Evolutionary conservation across 441 rosid genomes (phyloP), one percentile per base, ranked within the genome.

Genomic region (Aquilaria agallochum): DNA sequence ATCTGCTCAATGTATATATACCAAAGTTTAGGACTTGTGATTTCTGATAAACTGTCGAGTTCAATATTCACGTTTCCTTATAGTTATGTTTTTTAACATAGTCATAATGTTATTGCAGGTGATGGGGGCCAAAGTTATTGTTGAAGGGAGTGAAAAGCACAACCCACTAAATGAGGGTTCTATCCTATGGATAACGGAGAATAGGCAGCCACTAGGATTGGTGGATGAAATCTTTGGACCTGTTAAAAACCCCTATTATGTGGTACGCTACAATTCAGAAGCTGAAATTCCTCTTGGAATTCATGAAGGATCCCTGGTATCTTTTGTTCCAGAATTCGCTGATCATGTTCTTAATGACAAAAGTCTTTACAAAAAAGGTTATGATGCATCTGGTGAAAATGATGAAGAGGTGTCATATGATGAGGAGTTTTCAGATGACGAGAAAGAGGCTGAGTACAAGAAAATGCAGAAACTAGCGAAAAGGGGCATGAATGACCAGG

Each of bases 171-270:
- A 70, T 33, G 99, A 95, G 73, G 92, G 96, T 68, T 90, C 99
- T 40, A 73, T 92, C 52, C 83, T 92, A 1, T 95, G 99, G 99
- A 72, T 95, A 72, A 79, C 96, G 2, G 87, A 80, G 62, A 76
- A 63, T 36, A 80, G 86, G 76, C 63, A 70, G 5, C 95, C 96
- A 5, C 42, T 95, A 60, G 99, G 99, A 50, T 31, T 84, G 44
- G 76, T 95, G 14, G 98, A 95, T 74, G 99, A 95, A 77, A 77
- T 92, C 49, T 95, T 95, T 79, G 98, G 99, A 65, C 99, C 99
- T 1, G 97, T 95, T 1, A 85, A 84, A 56, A 84, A 78, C 63
- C 97, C 97, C 5, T 95, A 77, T 73, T 95, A 92, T 71, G 72
- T 88, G 44, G 95, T 95, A 63, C 74, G 99, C 74, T 95, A 82